Evolutionary conservation across 2,329 filamentous ascomycete species (phyloP), one percentile per base, ranked within the genome.

Genomic region (Fonsecaea erecta): DNA sequence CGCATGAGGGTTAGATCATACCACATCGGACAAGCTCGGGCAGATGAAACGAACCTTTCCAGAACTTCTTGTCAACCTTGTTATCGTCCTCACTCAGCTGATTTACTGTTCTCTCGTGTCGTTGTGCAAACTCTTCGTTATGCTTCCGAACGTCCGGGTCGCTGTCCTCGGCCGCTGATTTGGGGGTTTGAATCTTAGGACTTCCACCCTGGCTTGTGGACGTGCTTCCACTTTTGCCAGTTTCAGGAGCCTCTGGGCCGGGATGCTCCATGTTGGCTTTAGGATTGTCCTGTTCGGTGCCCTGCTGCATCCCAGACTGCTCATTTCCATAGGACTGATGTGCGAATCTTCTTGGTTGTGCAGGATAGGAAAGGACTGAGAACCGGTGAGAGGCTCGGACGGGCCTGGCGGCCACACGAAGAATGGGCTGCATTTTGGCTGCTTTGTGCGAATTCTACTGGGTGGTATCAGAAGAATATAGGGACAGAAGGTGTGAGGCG

Each of bases 1-100:
- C 12, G 12, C 60, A 11, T 58, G 35, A 26, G 7, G 6, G 57
- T 63, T 54, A 68, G 57, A 7, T 52, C 26, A 55, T 14, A 24
- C 24, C 37, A 56, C 30, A n/a, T 12, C 14, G 28, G 3, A 11
- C 28, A 28, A 16, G 2, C 16, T 18, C 18, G 2, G 40, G 8
- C n/a, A 16, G 28, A 34, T 11, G 54, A 32, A 30, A 69, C 64
- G 21, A 32, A 72, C 71, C 69, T 52, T 59, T 51, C 71, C 71
- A 72, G 52, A 70, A 72, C 5, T 63, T 53, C 62, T 72, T 72
- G 52, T 72, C 66, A n/a, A 71, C 71, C 63, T 71, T 71, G 57
- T 71, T 71, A 32, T 72, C 70, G 12, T 69, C 43, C 51, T 72
- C 71, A 30, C 60, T 51, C n/a, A 72, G 37, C 55, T 72, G 71